phyloP scores from a whole-genome alignment of 2,329 filamentous ascomycete genomes.

The Neoascochyta sp. region DNA sequence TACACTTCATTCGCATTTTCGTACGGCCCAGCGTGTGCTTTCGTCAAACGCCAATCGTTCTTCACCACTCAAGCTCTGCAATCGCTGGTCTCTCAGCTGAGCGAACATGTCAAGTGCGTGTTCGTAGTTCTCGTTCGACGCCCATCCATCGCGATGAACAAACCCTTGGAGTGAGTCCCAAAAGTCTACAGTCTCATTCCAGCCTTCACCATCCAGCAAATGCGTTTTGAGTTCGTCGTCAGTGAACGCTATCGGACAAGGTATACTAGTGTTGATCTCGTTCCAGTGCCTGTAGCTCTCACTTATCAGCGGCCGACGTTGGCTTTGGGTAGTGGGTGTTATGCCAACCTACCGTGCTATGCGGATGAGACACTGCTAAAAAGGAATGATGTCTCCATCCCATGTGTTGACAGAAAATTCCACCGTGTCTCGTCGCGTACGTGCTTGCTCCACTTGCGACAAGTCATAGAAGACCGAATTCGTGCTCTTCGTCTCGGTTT shows the following conservation, averaged over 20 bases:
- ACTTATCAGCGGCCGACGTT: slow-evolving; percentile 10
- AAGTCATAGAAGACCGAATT: slow-evolving; percentile 26
- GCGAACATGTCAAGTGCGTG: slow-evolving; percentile 36
- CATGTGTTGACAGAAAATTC: slow-evolving; percentile 30
- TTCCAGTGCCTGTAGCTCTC: slow-evolving; percentile 23
- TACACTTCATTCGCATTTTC: slow-evolving; percentile 2
- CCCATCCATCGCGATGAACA: slow-evolving; percentile 40
- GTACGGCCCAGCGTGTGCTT: slow-evolving; percentile 13
- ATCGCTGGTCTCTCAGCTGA: slow-evolving; percentile 32
- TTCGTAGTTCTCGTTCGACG: slow-evolving; percentile 34
- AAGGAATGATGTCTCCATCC: slow-evolving; percentile 32
- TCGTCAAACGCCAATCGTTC: slow-evolving; percentile 32
- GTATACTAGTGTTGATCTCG: slow-evolving; percentile 22
- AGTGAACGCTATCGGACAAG: slow-evolving; percentile 29
- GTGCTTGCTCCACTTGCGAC: slow-evolving; percentile 20
- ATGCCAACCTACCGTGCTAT: slow-evolving; percentile 26
- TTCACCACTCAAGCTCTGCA: slow-evolving; percentile 28
- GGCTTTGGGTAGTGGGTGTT: slow-evolving; percentile 8
- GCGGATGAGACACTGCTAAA: slow-evolving; percentile 30
- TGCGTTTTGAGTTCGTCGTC: slow-evolving; percentile 16
- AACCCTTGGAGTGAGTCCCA: slow-evolving; percentile 35
- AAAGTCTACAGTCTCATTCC: slow-evolving; percentile 35
- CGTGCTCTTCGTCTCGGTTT: slow-evolving; percentile 24
- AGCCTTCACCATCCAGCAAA: slow-evolving; percentile 22
- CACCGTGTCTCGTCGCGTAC: slow-evolving; percentile 23